Conservation (phyloP, 768 basidiomycete genomes). For the Russula earlei region DNA sequence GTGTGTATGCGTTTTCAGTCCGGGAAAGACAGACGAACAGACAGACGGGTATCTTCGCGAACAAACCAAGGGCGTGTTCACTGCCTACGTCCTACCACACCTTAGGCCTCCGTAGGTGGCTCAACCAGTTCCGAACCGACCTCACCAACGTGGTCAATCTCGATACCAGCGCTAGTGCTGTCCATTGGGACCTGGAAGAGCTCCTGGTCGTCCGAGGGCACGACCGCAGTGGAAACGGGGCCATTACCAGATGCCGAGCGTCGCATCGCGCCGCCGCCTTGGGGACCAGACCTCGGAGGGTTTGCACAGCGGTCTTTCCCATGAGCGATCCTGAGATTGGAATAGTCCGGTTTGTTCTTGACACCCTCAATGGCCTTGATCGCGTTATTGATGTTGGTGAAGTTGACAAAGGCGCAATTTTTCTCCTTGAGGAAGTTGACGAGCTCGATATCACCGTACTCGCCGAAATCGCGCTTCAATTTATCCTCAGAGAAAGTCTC, state of each 20-base stretch:
- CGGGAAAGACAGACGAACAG: constrained; percentile 3
- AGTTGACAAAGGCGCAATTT: constrained; percentile 95
- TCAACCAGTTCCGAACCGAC: constrained; percentile 10
- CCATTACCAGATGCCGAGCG: constrained; percentile 38
- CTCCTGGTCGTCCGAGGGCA: constrained; percentile 11
- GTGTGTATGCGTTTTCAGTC: constrained; percentile 13
- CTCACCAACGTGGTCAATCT: constrained; percentile 6
- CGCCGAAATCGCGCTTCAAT: constrained; percentile 87
- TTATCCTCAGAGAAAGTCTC: constrained; percentile 85
- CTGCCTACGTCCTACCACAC: background rate
- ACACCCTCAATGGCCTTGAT: constrained; percentile 98
- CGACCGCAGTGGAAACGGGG: constrained; percentile 7
- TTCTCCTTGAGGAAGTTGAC: constrained; percentile 95
- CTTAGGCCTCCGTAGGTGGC: constrained; percentile 3
- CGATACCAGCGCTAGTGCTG: background rate
- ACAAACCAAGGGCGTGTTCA: background rate
- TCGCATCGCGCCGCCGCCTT: constrained; percentile 49
- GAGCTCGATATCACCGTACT: constrained; percentile 94
- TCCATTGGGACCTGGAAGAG: constrained; percentile 13
- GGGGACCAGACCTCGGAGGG: constrained; percentile 75
- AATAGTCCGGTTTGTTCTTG: constrained; percentile 87
- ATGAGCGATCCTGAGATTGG: constrained; percentile 81
- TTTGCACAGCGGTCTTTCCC: constrained; percentile 96
- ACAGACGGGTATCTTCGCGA: constrained; percentile 12
- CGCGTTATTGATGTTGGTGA: constrained; percentile 89